These are phyloP conservation scores for Moniliella sp. DNA, from an alignment of 1,284 basidiomycete species.

Conservation along the genomic window DNA sequence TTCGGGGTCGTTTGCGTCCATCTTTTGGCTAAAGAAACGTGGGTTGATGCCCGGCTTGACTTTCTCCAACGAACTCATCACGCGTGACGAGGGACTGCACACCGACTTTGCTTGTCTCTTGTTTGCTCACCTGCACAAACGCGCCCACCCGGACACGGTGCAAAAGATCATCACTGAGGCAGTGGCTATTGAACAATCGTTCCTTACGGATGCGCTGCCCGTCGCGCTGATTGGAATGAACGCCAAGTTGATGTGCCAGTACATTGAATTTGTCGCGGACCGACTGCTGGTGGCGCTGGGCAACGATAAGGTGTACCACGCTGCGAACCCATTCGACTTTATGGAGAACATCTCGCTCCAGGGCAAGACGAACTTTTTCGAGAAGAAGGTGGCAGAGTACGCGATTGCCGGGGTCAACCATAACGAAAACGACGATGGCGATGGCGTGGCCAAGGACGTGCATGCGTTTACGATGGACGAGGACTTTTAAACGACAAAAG, in stretches of 20 bases:
- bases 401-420: conserved; percentile 49
- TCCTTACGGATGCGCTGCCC: conserved; percentile 38
- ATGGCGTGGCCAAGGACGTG: conserved; percentile 10
- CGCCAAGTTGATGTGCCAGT: conserved; percentile 41
- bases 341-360: conserved; percentile 87
- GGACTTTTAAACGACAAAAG: conserved; percentile 37
- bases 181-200: conserved; percentile 40
- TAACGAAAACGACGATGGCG: conserved; percentile 10
- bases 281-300: conserved; percentile 65
- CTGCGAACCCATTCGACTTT: conserved; percentile 38
- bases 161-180: conserved; percentile 57
- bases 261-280: conserved; percentile 92
- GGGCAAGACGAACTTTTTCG: conserved; percentile 36
- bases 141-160: conserved; percentile 61
- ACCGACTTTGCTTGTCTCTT: conserved; percentile 87
- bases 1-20: conserved; percentile 51
- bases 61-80: conserved; percentile 70
- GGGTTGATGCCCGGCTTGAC: conserved; percentile 93
- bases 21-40: conserved; percentile 97
- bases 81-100: conserved; percentile 89
- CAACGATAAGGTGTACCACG: conserved; percentile 56
- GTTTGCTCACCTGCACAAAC: conserved; percentile 59
- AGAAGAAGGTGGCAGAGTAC: conserved; percentile 71
- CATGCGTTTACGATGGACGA: conserved; percentile 32
- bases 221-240: conserved; percentile 42